These are phyloP conservation scores for Penicillium capsulatum DNA, from an alignment of 2,329 filamentous ascomycete genomes.

Conservation along the genomic window DNA sequence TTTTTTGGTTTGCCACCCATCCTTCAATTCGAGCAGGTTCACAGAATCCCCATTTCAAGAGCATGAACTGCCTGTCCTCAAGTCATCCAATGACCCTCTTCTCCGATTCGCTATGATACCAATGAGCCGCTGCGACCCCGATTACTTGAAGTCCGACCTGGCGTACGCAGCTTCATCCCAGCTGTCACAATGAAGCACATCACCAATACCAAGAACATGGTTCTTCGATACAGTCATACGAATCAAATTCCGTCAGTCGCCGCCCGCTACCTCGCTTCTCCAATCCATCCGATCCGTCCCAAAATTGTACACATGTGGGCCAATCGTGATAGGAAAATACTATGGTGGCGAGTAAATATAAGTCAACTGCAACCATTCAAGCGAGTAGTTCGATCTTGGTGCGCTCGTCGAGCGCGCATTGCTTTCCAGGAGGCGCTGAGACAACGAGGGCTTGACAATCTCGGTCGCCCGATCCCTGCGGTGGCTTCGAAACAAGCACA, in stretches of 20 bases:
- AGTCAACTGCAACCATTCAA: constrained; percentile 32
- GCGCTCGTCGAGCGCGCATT: constrained; percentile 40
- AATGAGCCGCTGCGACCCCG: constrained; percentile 5
- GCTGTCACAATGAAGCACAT: constrained; percentile 17
- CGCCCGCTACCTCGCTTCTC: constrained; percentile 27
- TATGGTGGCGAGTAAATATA: constrained; percentile 48
- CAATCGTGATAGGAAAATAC: constrained; percentile 37
- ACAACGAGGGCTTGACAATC: constrained; percentile 43
- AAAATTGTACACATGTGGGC: constrained; percentile 37
- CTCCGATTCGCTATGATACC: constrained; percentile 16
- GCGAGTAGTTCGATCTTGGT: constrained; percentile 47
- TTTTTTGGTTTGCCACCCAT: too few relatives aligned
- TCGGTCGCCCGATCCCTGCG: constrained; percentile 19
- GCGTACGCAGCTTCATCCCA: neutral
- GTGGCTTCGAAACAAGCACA: neutral
- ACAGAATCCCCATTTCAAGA: neutral
- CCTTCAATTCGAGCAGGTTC: too few relatives aligned
- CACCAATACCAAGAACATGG: constrained; percentile 17
- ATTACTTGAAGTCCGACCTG: constrained; percentile 1
- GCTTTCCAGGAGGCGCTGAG: constrained; percentile 47
- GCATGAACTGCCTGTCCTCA: neutral
- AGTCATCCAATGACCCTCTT: constrained; percentile 1
- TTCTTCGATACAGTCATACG: constrained; percentile 24
- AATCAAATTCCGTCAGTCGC: constrained; percentile 27
- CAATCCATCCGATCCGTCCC: constrained; percentile 33